Conservation (phyloP, 768 basidiomycete genomes). For the Tulasnella sp. region DNA sequence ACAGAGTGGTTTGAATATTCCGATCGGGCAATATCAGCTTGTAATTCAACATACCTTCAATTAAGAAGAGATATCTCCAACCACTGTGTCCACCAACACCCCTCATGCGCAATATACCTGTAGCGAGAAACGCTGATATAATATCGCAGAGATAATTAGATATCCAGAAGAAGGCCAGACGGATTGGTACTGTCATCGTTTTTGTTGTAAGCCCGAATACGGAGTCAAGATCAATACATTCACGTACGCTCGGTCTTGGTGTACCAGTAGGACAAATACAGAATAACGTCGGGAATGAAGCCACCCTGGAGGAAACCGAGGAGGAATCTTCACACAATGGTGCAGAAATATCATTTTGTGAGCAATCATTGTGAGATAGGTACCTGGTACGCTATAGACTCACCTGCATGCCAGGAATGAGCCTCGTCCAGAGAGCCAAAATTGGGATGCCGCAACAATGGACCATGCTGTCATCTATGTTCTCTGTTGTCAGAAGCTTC, state of each 20-base stretch:
- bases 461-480: too few species aligned
- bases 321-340: constrained; percentile 28
- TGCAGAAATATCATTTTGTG: too few species aligned
- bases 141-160: constrained; percentile 44
- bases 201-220: too few species aligned
- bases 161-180: constrained; percentile 58
- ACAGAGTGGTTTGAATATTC: too few species aligned
- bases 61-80: constrained; percentile 39
- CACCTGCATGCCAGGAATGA: too few species aligned
- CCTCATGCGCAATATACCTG: constrained; percentile 43
- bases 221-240: background rate
- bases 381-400: too few species aligned
- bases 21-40: too few species aligned
- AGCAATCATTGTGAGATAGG: too few species aligned
- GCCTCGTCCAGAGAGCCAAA: too few species aligned
- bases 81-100: constrained; percentile 35
- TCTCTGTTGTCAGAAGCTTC: too few species aligned
- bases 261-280: constrained; percentile 56
- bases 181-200: too few species aligned
- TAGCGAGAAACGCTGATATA: constrained; percentile 48
- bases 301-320: constrained; percentile 49
- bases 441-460: too few species aligned
- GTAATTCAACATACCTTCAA: constrained; percentile 41
- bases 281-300: constrained; percentile 49
- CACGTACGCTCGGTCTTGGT: constrained; percentile 41